phyloP scores from a whole-genome alignment of 192 early-diverging fungal species.

The Coemansia sp. region DNA sequence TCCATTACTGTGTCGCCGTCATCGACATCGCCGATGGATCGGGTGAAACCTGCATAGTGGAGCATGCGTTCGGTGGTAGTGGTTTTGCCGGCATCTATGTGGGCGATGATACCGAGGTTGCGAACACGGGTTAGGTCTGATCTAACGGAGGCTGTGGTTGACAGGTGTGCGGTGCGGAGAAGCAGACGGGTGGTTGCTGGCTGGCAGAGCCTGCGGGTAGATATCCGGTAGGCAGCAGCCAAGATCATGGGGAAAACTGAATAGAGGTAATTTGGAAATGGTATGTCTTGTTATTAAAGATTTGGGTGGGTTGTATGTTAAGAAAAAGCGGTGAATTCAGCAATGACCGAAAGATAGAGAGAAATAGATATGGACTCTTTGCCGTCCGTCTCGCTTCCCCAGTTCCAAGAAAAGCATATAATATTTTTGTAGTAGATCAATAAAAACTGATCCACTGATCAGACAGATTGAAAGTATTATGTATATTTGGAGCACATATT shows the following conservation, averaged over 20 bases:
- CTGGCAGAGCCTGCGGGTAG: too few species aligned
- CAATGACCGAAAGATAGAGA: not conserved
- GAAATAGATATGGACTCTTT: not conserved
- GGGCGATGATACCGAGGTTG: constrained; percentile 95
- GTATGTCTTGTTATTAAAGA: too few species aligned
- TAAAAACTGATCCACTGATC: not conserved
- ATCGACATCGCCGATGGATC: constrained; percentile 88
- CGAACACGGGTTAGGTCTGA: constrained; percentile 36
- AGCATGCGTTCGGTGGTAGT: constrained; percentile 98
- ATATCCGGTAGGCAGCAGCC: too few species aligned
- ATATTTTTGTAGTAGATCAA: too few species aligned
- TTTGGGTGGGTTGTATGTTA: too few species aligned
- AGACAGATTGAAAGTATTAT: too few species aligned
- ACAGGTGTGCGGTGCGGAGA: not conserved
- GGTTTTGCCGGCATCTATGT: constrained; percentile 97
- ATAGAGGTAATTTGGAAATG: too few species aligned
- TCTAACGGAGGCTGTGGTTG: not conserved
- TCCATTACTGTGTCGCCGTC: constrained; percentile 94
- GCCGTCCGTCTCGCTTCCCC: too few species aligned
- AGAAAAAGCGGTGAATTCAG: too few species aligned
- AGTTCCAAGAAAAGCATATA: not conserved
- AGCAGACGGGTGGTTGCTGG: not conserved
- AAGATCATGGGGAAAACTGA: too few species aligned
- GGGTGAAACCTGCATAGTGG: constrained; percentile 89
- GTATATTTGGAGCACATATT: too few species aligned